Conservation (phyloP, 768 basidiomycete genomes). For the Termitomyces sp. region DNA sequence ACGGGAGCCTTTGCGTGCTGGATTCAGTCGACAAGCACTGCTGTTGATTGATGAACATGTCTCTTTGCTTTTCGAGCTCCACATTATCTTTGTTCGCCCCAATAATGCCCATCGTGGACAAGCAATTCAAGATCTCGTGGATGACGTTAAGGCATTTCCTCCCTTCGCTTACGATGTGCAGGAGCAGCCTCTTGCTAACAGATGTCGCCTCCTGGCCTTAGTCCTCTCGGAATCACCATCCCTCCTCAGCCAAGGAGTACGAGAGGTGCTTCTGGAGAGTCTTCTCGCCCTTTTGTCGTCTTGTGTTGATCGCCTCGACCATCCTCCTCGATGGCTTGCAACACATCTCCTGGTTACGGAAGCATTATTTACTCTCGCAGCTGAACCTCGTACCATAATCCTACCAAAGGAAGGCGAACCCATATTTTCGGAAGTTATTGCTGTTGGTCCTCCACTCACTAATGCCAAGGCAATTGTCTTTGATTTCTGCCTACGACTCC, state of each 20-base stretch:
- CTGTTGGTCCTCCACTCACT: slow-evolving; percentile 53
- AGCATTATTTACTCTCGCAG: slow-evolving; percentile 68
- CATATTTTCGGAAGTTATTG: slow-evolving; percentile 42
- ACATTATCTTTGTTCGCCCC: slow-evolving; percentile 70
- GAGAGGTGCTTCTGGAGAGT: slow-evolving; percentile 57
- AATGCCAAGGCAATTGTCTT: slow-evolving; percentile 66
- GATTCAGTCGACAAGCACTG: slow-evolving; percentile 66
- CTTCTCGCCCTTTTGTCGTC: slow-evolving; percentile 64
- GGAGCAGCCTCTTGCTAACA: slow-evolving; percentile 73
- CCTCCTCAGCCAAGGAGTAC: slow-evolving; percentile 46
- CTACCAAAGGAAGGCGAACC: slow-evolving; percentile 70
- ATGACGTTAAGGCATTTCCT: slow-evolving; percentile 69
- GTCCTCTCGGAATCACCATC: slow-evolving; percentile 72
- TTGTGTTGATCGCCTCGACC: slow-evolving; percentile 41
- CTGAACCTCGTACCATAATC: slow-evolving; percentile 60
- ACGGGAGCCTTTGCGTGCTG: slow-evolving; percentile 59
- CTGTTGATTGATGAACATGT: slow-evolving; percentile 81
- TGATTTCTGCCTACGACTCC: slow-evolving; percentile 69
- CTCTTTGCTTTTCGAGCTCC: slow-evolving; percentile 84
- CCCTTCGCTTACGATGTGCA: slow-evolving; percentile 59
- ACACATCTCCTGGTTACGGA: slow-evolving; percentile 83
- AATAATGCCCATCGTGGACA: slow-evolving; percentile 52
- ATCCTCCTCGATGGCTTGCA: slow-evolving; percentile 83
- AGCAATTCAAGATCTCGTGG: slow-evolving; percentile 67
- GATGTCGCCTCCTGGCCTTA: slow-evolving; percentile 82